phyloP scores from a whole-genome alignment of 441 rosid genomes.

The Syzygium syzygioides region DNA sequence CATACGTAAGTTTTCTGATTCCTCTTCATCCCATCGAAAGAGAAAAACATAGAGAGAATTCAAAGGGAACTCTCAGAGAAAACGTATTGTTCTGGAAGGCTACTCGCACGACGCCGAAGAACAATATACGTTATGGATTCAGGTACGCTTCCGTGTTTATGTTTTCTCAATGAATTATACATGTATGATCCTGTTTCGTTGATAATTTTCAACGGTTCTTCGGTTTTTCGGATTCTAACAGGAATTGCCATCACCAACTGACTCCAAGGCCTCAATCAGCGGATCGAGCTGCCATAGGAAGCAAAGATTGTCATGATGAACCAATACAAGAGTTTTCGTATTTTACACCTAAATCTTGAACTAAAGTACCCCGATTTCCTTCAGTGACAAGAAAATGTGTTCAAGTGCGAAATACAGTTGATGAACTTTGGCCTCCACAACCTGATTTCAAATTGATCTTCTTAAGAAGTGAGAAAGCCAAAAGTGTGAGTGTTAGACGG shows the following conservation, averaged over 20 bases:
- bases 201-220: too few relatives aligned
- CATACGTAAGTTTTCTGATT: too few relatives aligned
- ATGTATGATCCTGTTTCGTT: too few relatives aligned
- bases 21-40: too few relatives aligned
- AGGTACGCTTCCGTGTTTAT: too few relatives aligned
- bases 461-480: neutral
- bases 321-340: neutral
- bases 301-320: neutral
- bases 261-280: constrained; percentile 64
- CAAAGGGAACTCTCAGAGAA: too few relatives aligned
- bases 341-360: neutral
- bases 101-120: too few relatives aligned
- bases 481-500: neutral
- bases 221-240: too few relatives aligned
- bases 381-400: constrained; percentile 84
- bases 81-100: too few relatives aligned
- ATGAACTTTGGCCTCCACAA: constrained; percentile 89
- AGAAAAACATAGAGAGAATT: too few relatives aligned
- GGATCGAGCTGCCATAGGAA: constrained; percentile 73
- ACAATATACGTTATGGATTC: too few relatives aligned
- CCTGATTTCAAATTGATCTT: constrained; percentile 37
- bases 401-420: constrained; percentile 75
- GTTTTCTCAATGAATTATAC: too few relatives aligned
- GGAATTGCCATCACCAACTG: constrained; percentile 59
- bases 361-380: constrained; percentile 60